Base-by-base conservation (phyloP, 2,329 filamentous ascomycete genomes). In the Annulohypoxylon truncatum region DNA sequence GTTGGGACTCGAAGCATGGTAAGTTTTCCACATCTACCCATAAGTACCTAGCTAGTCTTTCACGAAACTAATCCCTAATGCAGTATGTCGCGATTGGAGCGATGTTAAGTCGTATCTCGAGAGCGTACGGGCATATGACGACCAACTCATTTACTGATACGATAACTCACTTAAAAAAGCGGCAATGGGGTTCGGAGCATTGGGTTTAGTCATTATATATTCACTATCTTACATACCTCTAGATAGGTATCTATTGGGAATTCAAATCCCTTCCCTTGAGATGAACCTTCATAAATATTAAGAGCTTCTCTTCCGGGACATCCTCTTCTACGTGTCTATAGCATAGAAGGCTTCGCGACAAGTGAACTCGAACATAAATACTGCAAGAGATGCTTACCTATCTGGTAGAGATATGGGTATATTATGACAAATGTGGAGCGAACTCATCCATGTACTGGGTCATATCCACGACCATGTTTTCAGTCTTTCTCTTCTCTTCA, bases 1-100 rank as follows among this genome's bases (percentile, higher is more conserved):
- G 81, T 5, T 83, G 81, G 81, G 81, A 83, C 61, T 80, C 80
- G 1, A 82, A 80, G 73, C 81, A 83, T 66, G 75, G 79, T 80
- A 70, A 68, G 78, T 71, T 3, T 3, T 35, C 29, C 13, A 3
- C 10, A 3, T n/a, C 15, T 13, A 8, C 2, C 12, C n/a, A n/a
- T 44, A 61, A 29, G 58, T 68, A 62, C 65, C 29, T 12, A 8
- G 4, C 24, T 26, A 15, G 13, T 7, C 5, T 9, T 29, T n/a
- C n/a, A 9, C 18, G 13, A 47, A 15, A 47, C 44, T 47, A 28
- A 47, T 47, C 4, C 1, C 26, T 10, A 9, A 22, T 40, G 13
- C 42, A 80, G 81, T 83, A 46, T 83, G 81, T 75, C 81, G 79
- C 68, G 77, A 82, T 65, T 82, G 80, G 69, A 72, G 69, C 54